Base-by-base conservation (phyloP, 306 rosid genomes). In the Ormosia semicastrata region DNA sequence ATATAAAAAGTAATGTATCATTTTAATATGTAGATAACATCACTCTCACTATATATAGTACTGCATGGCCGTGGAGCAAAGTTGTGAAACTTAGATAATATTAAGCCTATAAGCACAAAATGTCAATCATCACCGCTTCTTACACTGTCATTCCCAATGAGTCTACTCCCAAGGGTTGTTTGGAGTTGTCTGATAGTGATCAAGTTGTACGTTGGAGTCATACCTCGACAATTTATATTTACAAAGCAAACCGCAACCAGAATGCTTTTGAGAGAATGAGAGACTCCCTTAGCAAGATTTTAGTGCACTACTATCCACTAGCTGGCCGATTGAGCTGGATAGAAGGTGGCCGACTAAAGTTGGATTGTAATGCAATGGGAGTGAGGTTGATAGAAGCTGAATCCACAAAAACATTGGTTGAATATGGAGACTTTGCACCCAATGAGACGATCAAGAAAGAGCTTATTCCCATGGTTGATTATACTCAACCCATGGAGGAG, bases 221-320 rank as follows among this genome's bases (percentile, higher is more conserved):
- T 43, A 3, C 49, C 12, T 43, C 49, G 12, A 7, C 12, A 1
- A 43, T 43, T 3, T 43, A 43, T 12, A 43, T 43, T 43, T 43
- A 43, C 12, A 43, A 43, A 12, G 49, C 49, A 43, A 43, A 43
- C 12, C 49, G 12, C 11, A 43, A 43, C 1, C 8, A 8, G 8
- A 12, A 8, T 1, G 10, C 12, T 0, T 8, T 43, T 43, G 58
- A 78, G 54, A 83, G 58, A 8, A 7, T 79, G 76, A 79, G 12
- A 4, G 15, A 46, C 43, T 78, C 87, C 0, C 77, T 84, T 2
- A 33, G 52, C 56, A 32, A 74, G 5, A 66, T 78, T 7, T 17
- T 84, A 33, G 84, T 79, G 1, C 47, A 36, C 52, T 84, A 84
- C 40, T 78, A 84, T n/a, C 87, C 81, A 2, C 0, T 79, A 0